Percentiles rank a stretch among this genome's conserved stretches.
phyloP scores from a whole-genome alignment of 306 rosid genomes.

The Begonia peltatifolia region DNA sequence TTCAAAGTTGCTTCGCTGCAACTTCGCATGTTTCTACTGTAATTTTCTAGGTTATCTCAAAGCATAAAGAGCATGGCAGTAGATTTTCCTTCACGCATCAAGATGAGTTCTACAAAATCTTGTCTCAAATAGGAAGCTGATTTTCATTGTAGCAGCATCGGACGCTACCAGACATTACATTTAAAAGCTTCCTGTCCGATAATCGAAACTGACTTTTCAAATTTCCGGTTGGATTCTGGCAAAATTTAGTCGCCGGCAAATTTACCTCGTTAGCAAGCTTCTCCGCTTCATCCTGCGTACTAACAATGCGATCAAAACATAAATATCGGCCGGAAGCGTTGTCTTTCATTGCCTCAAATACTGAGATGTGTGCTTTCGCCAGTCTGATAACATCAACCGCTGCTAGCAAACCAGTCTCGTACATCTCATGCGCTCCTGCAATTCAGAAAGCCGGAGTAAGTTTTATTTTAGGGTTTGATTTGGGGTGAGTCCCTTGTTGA shows the following conservation, averaged over 20 bases:
- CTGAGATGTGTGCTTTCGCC: conserved; percentile 57
- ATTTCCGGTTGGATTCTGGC: conserved; percentile 12
- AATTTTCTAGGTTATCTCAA: too few species aligned
- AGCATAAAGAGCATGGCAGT: too few species aligned
- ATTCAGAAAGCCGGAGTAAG: neutral
- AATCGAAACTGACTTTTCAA: conserved; percentile 15
- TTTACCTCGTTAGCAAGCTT: conserved; percentile 31
- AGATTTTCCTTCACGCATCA: too few species aligned
- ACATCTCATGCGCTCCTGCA: conserved; percentile 75
- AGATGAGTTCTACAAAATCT: too few species aligned
- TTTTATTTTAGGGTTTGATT: neutral
- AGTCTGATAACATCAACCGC: conserved; percentile 42
- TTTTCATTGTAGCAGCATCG: conserved; percentile 24
- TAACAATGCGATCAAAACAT: conserved; percentile 42
- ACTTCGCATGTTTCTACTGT: too few species aligned
- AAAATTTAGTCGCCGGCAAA: conserved; percentile 28
- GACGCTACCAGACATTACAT: conserved; percentile 40
- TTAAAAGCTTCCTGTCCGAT: conserved; percentile 41
- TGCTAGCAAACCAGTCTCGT: conserved; percentile 47
- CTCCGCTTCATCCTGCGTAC: conserved; percentile 26
- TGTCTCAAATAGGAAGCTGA: neutral
- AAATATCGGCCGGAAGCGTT: conserved; percentile 62
- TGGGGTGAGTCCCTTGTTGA: neutral
- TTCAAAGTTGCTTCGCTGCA: too few species aligned
- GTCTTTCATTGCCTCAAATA: conserved; percentile 42